Percentiles rank a stretch among this genome's conserved stretches.
Evolutionary conservation across 2,329 filamentous ascomycete species (phyloP).

Genomic region (Pyrenophora seminiperda): DNA sequence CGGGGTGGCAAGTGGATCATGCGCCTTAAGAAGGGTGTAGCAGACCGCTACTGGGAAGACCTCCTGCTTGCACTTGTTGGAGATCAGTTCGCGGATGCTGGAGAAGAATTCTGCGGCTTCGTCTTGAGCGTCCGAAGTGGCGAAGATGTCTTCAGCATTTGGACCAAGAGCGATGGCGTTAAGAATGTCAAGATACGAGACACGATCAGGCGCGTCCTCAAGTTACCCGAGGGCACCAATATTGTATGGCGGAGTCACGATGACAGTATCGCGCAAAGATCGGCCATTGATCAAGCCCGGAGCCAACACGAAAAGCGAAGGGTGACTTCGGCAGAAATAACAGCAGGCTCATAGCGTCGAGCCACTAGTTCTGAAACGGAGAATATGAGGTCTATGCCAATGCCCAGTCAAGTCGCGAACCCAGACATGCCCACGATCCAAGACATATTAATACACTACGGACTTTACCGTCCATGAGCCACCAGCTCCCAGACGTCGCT

Average conservation of each 20-base stretch:
- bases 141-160: conserved; percentile 96
- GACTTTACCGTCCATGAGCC: too few species aligned
- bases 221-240: conserved; percentile 84
- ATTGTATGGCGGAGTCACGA: conserved; percentile 97
- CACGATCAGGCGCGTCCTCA: conserved; percentile 88
- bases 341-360: conserved; percentile 31
- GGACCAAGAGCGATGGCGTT: conserved; percentile 91
- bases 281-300: conserved; percentile 87
- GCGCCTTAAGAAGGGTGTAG: conserved; percentile 93
- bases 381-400: too few species aligned
- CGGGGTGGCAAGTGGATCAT: conserved; percentile 97
- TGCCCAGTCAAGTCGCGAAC: too few species aligned
- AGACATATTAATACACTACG: too few species aligned
- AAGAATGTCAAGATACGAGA: conserved; percentile 98
- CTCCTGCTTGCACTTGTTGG: conserved; percentile 87
- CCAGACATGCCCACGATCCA: too few species aligned
- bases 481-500: too few species aligned
- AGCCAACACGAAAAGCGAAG: conserved; percentile 54
- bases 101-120: conserved; percentile 92
- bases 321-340: conserved; percentile 46
- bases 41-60: conserved; percentile 97
- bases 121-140: conserved; percentile 93
- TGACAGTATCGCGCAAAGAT: conserved; percentile 89
- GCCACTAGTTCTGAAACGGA: background rate
- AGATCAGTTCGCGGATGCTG: conserved; percentile 90